These are phyloP conservation scores for Opeltia flavorubescens DNA, from an alignment of 495 filamentous ascomycete species.

Conservation along the genomic window DNA sequence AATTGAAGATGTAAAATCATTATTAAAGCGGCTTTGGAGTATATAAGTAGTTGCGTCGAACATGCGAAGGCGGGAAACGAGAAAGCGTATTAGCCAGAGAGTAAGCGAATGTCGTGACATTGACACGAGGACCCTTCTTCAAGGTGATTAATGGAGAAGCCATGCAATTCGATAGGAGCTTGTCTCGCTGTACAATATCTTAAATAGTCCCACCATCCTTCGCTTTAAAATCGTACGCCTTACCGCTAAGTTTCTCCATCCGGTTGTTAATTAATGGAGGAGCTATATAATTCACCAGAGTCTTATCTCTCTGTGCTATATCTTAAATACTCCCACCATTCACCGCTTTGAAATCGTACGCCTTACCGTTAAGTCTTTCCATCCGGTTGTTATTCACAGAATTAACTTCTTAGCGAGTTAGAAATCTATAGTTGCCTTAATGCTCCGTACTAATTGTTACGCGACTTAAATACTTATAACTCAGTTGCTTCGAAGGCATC, in stretches of 20 bases:
- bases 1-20: too few species aligned
- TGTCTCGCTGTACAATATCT: constrained; percentile 55
- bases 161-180: constrained; percentile 89
- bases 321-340: constrained; percentile 66
- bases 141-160: constrained; percentile 64
- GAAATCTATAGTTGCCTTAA: constrained; percentile 47
- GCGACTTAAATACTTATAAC: constrained; percentile 45
- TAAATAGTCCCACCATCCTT: constrained; percentile 56
- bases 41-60: too few species aligned
- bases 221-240: constrained; percentile 51
- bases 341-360: constrained; percentile 49
- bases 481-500: constrained; percentile 86
- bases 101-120: too few species aligned
- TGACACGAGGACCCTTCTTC: constrained; percentile 89
- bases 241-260: constrained; percentile 55
- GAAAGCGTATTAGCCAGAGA: too few species aligned
- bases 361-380: constrained; percentile 48
- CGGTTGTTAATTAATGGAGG: constrained; percentile 70
- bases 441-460: too few species aligned
- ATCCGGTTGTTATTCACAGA: constrained; percentile 69
- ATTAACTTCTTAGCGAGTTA: constrained; percentile 83
- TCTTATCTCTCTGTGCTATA: constrained; percentile 48
- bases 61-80: too few species aligned
- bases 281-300: constrained; percentile 71
- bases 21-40: too few species aligned